Evolutionary conservation across 75 land plant species (phyloP).

Genomic region (Pinus taeda): DNA sequence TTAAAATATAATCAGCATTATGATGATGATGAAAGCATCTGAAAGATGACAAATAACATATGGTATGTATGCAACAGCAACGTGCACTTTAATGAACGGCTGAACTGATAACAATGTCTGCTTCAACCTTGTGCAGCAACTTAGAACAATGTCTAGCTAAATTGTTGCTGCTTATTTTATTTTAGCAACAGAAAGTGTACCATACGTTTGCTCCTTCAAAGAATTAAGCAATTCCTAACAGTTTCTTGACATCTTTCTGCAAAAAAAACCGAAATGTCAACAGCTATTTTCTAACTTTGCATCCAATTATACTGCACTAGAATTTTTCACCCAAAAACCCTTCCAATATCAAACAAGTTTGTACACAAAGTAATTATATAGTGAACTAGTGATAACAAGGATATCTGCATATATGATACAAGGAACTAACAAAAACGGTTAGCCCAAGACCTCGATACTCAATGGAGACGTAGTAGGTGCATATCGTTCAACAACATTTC

Average conservation of each 20-base stretch:
- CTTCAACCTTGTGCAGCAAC: neutral
- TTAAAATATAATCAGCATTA: too few species aligned
- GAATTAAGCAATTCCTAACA: conserved; percentile 1
- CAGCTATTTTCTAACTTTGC: neutral
- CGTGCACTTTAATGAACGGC: too few species aligned
- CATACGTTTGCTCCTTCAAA: too few species aligned
- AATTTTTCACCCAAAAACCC: neutral
- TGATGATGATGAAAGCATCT: too few species aligned
- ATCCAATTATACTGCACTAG: neutral
- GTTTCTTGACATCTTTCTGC: conserved; percentile 13
- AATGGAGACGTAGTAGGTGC: conserved; percentile 81
- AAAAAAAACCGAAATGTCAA: conserved; percentile 1
- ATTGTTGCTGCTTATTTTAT: neutral
- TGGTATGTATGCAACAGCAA: too few species aligned
- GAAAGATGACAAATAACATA: too few species aligned
- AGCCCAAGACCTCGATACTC: conserved; percentile 45
- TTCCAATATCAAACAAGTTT: neutral
- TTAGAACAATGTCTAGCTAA: neutral
- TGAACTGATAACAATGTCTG: too few species aligned
- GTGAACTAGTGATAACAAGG: neutral
- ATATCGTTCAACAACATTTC: conserved; percentile 84
- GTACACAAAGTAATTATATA: neutral
- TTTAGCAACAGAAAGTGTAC: neutral
- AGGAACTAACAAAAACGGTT: neutral
- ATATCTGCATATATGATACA: neutral